Base-by-base conservation (phyloP, 2,329 filamentous ascomycete genomes). In the Aspergillus brunneoviolaceus region DNA sequence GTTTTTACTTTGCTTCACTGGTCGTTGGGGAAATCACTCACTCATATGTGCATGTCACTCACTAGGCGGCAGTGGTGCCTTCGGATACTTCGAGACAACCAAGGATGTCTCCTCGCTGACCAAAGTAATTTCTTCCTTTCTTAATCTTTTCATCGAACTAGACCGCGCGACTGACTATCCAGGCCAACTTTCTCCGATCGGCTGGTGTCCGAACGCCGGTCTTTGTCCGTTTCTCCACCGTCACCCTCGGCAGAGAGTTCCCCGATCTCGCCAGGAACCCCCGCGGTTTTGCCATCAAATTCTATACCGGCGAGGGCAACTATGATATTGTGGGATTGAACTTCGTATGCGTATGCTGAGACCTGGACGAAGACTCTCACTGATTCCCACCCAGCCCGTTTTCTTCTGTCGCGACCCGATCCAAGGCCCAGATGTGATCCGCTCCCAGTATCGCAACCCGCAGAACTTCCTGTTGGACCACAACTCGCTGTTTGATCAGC, bases 401-500 rank as follows among this genome's bases (percentile, higher is more conserved):
- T 83, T 83, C 74, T 82, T 82, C 68, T 79, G 75, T 59, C 75
- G 80, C 27, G 80, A 81, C 57, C 79, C 79, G 2, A 80, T 80
- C 19, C 76, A 81, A 57, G 76, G 77, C 2, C 80, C 79, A 1
- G 77, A 80, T 63, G 76, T 82, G 10, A 82, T 82, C 55, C 78
- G 78, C 21, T 80, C 79, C 0, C 81, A 82, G 60, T 72, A 71
- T 33, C 74, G 80, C 29, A 78, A 81, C 60, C 80, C 81, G 1
- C 70, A 72, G 51, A 83, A 81, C 67, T 82, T 82, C 68, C 70
- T 82, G 11, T 69, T 81, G 31, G 80, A 84, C 63, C 79, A 77
- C 58, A 78, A 83, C 62, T 77, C 77, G 11, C 70, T 79, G 4
- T 83, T 82, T 61, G 80, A 83, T 65, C 71, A 82, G 21, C 74